Evolutionary conservation across 768 basidiomycete genomes (phyloP).

Genomic region (Pleurotus eryngii): DNA sequence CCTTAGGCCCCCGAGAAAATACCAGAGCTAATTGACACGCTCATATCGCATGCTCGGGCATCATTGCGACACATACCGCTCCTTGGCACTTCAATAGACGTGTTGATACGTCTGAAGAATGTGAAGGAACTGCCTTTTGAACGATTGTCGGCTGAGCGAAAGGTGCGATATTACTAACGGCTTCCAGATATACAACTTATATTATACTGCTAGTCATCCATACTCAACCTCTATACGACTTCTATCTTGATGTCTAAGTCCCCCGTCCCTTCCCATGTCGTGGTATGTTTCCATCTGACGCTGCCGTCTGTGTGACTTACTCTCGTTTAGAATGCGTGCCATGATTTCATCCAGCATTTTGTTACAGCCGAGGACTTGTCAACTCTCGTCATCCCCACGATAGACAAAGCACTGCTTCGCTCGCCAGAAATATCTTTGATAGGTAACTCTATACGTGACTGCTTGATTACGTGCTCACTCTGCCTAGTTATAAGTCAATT

Average conservation of each 20-base stretch:
- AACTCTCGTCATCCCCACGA: conserved; percentile 56
- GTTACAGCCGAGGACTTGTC: conserved; percentile 50
- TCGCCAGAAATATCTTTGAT: conserved; percentile 77
- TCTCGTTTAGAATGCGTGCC: conserved; percentile 42
- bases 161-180: conserved; percentile 28
- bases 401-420: conserved; percentile 79
- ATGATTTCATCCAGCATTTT: conserved; percentile 58
- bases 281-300: conserved; percentile 36
- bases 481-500: conserved; percentile 55
- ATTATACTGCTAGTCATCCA: conserved; percentile 20
- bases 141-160: conserved; percentile 41
- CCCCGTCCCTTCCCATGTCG: conserved; percentile 53
- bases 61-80: conserved; percentile 44
- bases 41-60: conserved; percentile 44
- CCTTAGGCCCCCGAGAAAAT: conserved; percentile 40
- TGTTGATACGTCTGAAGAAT: conserved; percentile 64
- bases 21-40: conserved; percentile 45
- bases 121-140: conserved; percentile 39
- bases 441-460: conserved; percentile 36
- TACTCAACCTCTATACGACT: conserved; percentile 57
- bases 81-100: conserved; percentile 67
- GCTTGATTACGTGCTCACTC: conserved; percentile 4
- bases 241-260: conserved; percentile 68
- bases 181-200: no score
- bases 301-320: conserved; percentile 3